phyloP scores from a whole-genome alignment of 495 filamentous ascomycete genomes.

The Alectoria sarmentosa region DNA sequence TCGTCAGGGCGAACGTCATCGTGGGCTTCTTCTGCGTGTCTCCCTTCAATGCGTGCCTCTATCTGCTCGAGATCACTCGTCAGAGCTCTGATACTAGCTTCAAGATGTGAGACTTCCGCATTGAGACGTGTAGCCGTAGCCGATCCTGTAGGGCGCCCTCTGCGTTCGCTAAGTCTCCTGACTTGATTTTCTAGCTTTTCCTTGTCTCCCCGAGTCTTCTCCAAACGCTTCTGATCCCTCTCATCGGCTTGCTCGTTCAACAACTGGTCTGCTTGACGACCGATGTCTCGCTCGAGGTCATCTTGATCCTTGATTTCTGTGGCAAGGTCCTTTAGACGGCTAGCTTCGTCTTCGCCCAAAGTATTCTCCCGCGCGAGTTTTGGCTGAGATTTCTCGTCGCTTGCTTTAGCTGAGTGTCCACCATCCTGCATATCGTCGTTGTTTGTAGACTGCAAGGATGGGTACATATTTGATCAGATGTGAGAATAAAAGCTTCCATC shows the following conservation, averaged over 20 bases:
- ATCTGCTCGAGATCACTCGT: slow-evolving; percentile 71
- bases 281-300: slow-evolving; percentile 72
- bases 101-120: slow-evolving; percentile 55
- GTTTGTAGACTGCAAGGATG: neutral
- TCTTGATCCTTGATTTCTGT: slow-evolving; percentile 75
- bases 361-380: slow-evolving; percentile 8
- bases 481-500: neutral
- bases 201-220: slow-evolving; percentile 61
- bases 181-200: slow-evolving; percentile 46
- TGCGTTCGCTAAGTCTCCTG: slow-evolving; percentile 42
- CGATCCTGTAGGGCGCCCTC: slow-evolving; percentile 41
- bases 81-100: slow-evolving; percentile 52
- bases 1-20: slow-evolving; percentile 30
- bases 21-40: slow-evolving; percentile 48
- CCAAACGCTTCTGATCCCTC: slow-evolving; percentile 76
- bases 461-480: slow-evolving; percentile 5
- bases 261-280: slow-evolving; percentile 60
- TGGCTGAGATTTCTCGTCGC: neutral
- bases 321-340: slow-evolving; percentile 58
- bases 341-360: slow-evolving; percentile 45
- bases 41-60: slow-evolving; percentile 64
- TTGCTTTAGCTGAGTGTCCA: neutral
- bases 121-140: slow-evolving; percentile 44
- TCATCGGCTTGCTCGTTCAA: slow-evolving; percentile 80
- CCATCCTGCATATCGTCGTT: neutral